Percentiles rank a stretch among this genome's conserved stretches.
Evolutionary conservation across 1,284 basidiomycete species (phyloP).

Genomic region (Cutaneotrichosporon cyanovorans): DNA sequence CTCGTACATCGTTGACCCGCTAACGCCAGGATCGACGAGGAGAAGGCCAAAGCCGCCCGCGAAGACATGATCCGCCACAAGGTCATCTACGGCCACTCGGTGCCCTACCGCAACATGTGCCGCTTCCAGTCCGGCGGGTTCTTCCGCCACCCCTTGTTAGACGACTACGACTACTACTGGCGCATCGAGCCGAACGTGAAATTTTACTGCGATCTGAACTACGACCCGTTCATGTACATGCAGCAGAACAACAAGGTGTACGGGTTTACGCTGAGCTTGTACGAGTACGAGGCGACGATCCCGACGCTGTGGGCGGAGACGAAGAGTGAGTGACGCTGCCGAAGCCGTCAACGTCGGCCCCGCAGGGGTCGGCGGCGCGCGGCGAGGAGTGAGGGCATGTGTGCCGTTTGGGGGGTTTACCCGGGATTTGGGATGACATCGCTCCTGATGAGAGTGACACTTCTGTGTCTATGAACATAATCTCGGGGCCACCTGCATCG

Average conservation of each 20-base stretch:
- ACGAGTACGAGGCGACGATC: conserved; percentile 71
- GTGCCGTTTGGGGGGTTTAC: no score
- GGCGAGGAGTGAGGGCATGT: no score
- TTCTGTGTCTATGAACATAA: no score
- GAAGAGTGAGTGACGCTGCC: conserved; percentile 52
- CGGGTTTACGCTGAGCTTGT: conserved; percentile 68
- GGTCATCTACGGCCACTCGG: conserved; percentile 78
- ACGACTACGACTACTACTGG: conserved; percentile 89
- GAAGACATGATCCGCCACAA: conserved; percentile 63
- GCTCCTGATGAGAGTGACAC: no score
- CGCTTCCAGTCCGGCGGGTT: conserved; percentile 88
- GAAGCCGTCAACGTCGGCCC: not conserved
- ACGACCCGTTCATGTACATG: conserved; percentile 85
- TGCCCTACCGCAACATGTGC: conserved; percentile 62
- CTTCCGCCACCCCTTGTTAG: conserved; percentile 67
- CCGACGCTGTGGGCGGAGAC: conserved; percentile 65
- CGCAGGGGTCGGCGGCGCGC: not conserved
- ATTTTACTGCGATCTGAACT: conserved; percentile 26
- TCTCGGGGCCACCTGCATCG: no score
- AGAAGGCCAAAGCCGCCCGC: conserved; percentile 57
- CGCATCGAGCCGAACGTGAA: conserved; percentile 52
- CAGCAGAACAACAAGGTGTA: conserved; percentile 68
- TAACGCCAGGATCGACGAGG: conserved; percentile 57
- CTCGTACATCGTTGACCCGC: not conserved
- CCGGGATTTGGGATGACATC: no score